Percentiles rank a stretch among this genome's conserved stretches.
Conservation (phyloP, 805 yeast genomes). For the Candida sanyiensis region DNA sequence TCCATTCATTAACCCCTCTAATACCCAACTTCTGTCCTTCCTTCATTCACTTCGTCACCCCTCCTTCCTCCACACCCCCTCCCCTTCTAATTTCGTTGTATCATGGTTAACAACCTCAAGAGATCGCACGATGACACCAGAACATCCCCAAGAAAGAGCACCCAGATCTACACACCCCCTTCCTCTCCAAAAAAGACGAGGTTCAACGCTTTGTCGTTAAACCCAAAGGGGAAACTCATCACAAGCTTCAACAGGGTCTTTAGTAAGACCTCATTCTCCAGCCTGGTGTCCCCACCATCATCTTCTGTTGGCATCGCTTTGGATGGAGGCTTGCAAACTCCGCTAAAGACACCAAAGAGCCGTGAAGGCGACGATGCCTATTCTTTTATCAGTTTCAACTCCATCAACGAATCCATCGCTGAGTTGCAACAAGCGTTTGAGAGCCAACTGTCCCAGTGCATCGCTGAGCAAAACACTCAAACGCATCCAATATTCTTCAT, state of each 20-base stretch:
- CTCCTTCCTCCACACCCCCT: background rate
- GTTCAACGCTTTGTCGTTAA: conserved; percentile 8
- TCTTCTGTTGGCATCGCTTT: background rate
- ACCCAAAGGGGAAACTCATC: conserved; percentile 16
- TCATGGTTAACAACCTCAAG: conserved; percentile 16
- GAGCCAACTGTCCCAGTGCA: conserved; percentile 10
- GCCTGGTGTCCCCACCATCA: background rate
- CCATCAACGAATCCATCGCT: conserved; percentile 3
- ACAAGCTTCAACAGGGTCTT: conserved; percentile 23
- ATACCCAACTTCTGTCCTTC: conserved; percentile 10
- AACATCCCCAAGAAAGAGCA: conserved; percentile 19
- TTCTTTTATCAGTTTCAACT: conserved; percentile 4
- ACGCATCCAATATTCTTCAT: conserved; percentile 49
- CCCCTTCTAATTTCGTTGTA: background rate
- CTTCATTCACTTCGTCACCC: too few species aligned
- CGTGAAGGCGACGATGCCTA: background rate
- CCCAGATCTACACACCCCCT: conserved; percentile 15
- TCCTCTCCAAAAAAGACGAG: conserved; percentile 16
- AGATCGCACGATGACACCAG: conserved; percentile 20
- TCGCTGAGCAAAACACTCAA: background rate
- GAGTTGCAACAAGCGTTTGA: conserved; percentile 11
- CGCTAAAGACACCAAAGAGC: conserved; percentile 4
- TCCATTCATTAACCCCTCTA: conserved; percentile 22
- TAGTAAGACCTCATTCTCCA: conserved; percentile 6
- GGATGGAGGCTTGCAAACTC: conserved; percentile 2